These are phyloP conservation scores for Nicotiana otophora DNA, from an alignment of 257 asterid genomes.

Conservation along the genomic window DNA sequence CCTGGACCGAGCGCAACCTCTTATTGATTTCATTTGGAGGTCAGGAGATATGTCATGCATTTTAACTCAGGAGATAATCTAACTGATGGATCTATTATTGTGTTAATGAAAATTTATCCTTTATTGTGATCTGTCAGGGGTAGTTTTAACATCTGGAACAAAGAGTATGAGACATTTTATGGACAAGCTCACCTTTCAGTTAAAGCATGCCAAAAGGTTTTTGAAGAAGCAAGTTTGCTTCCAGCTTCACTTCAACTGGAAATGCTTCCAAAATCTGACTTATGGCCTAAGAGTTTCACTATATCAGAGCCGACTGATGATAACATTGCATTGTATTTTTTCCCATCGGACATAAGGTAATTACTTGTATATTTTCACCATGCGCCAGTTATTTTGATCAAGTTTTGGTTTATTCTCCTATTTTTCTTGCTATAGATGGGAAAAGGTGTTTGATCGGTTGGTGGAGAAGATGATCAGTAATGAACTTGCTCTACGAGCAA, in stretches of 20 bases:
- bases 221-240: conserved; percentile 34
- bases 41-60: conserved; percentile 23
- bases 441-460: conserved; percentile 39
- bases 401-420: not conserved
- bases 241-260: conserved; percentile 49
- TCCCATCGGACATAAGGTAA: conserved; percentile 52
- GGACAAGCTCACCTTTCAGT: conserved; percentile 55
- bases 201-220: conserved; percentile 47
- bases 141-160: conserved; percentile 37
- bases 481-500: conserved; percentile 60
- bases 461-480: conserved; percentile 44
- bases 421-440: conserved; percentile 28
- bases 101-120: conserved; percentile 9
- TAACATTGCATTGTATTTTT: conserved; percentile 71
- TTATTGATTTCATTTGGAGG: conserved; percentile 60
- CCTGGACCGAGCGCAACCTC: conserved; percentile 32
- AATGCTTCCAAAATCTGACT: conserved; percentile 48
- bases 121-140: conserved; percentile 44
- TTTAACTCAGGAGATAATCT: not conserved
- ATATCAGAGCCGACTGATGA: conserved; percentile 41
- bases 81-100: not conserved
- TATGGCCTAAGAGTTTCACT: conserved; percentile 74
- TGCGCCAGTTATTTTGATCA: not conserved
- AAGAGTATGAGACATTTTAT: conserved; percentile 26
- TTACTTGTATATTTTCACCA: not conserved